phyloP scores from a whole-genome alignment of 1,139 yeast genomes.

The Sugiyamaella castrensis region DNA sequence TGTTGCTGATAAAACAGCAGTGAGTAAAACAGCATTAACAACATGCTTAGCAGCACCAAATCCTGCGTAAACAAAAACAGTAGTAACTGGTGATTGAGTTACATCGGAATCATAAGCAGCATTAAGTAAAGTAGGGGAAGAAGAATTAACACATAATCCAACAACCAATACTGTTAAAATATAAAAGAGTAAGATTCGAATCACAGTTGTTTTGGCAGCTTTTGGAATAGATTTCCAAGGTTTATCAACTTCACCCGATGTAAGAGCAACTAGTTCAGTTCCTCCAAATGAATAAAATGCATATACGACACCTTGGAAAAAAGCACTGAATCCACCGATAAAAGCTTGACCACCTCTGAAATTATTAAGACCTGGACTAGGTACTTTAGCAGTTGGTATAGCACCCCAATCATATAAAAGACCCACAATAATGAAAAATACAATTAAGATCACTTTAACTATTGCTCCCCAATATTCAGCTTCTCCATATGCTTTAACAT shows the following conservation, averaged over 20 bases:
- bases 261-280: constrained; percentile 76
- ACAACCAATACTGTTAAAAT: constrained; percentile 67
- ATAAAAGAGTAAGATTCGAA: constrained; percentile 68
- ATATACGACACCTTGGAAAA: constrained; percentile 61
- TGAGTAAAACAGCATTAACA: constrained; percentile 51
- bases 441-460: constrained; percentile 57
- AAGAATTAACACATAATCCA: constrained; percentile 52
- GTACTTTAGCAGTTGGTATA: constrained; percentile 38
- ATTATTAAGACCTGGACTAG: constrained; percentile 56
- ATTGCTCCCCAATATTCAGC: constrained; percentile 73
- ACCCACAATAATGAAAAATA: constrained; percentile 48
- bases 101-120: constrained; percentile 37
- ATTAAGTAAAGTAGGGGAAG: constrained; percentile 41
- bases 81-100: constrained; percentile 54
- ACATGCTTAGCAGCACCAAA: constrained; percentile 39
- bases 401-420: constrained; percentile 70
- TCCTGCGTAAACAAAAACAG: constrained; percentile 56
- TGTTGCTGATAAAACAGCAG: constrained; percentile 53
- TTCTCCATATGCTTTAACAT: constrained; percentile 73
- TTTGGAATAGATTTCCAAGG: constrained; percentile 77
- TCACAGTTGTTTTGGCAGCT: constrained; percentile 72
- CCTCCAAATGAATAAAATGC: constrained; percentile 70
- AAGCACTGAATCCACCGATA: constrained; percentile 47
- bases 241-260: constrained; percentile 82
- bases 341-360: constrained; percentile 19